Evolutionary conservation across 176 grass and related monocot species (phyloP).

Genomic region (Zoysia pacifica): DNA sequence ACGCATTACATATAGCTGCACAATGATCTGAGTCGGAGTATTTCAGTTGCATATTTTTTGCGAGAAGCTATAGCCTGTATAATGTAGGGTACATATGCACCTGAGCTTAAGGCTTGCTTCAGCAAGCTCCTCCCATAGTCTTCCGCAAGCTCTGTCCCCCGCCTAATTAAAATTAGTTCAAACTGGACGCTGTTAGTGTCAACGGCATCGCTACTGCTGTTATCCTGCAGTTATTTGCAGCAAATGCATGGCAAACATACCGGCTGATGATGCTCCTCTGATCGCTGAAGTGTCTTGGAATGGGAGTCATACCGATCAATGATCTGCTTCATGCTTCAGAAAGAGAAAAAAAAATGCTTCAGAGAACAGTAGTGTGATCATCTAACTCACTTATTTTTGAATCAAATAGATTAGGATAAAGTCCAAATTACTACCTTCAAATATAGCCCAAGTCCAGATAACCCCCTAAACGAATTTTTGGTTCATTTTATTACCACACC

Average conservation of each 20-base stretch:
- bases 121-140: conserved; percentile 43
- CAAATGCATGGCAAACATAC: not conserved
- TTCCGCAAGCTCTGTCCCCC: conserved; percentile 52
- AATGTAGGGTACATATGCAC: conserved; percentile 14
- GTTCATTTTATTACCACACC: too few relatives aligned
- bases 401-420: too few relatives aligned
- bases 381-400: not conserved
- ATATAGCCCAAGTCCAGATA: too few relatives aligned
- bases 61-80: not conserved
- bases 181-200: not conserved
- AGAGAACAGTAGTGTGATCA: not conserved
- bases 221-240: not conserved
- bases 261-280: conserved; percentile 34
- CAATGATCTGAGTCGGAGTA: not conserved
- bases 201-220: not conserved
- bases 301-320: conserved; percentile 60
- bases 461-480: too few relatives aligned
- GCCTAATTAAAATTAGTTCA: conserved; percentile 32
- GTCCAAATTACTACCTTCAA: too few relatives aligned
- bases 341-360: conserved; percentile 14
- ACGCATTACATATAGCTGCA: not conserved
- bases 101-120: conserved; percentile 66
- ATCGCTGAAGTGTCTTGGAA: conserved; percentile 58
- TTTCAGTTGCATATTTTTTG: not conserved
- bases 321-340: conserved; percentile 71